phyloP scores from a whole-genome alignment of 305 asterid genomes.

The Petunia hybrid region DNA sequence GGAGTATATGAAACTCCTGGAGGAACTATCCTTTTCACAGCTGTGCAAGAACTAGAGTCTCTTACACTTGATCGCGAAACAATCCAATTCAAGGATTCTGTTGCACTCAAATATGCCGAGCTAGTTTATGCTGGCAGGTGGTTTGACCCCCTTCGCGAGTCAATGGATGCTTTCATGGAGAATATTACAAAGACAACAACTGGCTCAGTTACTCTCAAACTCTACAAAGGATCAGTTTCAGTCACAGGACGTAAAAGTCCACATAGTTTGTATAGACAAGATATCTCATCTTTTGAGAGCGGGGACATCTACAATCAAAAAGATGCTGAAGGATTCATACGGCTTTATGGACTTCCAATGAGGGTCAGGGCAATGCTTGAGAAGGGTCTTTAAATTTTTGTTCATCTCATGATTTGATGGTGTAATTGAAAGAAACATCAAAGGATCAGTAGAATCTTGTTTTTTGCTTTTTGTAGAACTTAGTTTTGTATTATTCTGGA shows the following conservation, averaged over 20 bases:
- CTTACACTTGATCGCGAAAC: constrained; percentile 93
- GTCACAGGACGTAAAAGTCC: constrained; percentile 80
- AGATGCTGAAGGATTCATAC: constrained; percentile 93
- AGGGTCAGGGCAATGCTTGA: constrained; percentile 97
- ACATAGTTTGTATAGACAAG: constrained; percentile 78
- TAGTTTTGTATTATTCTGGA: background rate
- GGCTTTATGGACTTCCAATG: constrained; percentile 88
- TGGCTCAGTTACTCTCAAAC: constrained; percentile 83
- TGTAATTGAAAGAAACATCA: background rate
- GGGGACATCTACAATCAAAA: constrained; percentile 91
- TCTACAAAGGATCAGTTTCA: constrained; percentile 76
- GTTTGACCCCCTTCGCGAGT: constrained; percentile 92
- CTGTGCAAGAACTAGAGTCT: constrained; percentile 91
- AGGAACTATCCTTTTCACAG: constrained; percentile 83
- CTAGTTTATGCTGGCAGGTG: constrained; percentile 89
- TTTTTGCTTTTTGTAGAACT: constrained; percentile 6
- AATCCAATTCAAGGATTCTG: constrained; percentile 76
- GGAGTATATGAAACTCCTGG: constrained; percentile 98
- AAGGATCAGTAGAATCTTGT: constrained; percentile 19
- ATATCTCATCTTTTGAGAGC: constrained; percentile 93
- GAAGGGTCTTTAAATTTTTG: constrained; percentile 53
- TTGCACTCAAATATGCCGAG: constrained; percentile 90
- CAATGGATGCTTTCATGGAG: constrained; percentile 94
- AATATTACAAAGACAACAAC: constrained; percentile 79
- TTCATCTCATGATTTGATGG: background rate